Base-by-base conservation (phyloP, 2,329 filamentous ascomycete species). In the Sporothrix luriei region DNA sequence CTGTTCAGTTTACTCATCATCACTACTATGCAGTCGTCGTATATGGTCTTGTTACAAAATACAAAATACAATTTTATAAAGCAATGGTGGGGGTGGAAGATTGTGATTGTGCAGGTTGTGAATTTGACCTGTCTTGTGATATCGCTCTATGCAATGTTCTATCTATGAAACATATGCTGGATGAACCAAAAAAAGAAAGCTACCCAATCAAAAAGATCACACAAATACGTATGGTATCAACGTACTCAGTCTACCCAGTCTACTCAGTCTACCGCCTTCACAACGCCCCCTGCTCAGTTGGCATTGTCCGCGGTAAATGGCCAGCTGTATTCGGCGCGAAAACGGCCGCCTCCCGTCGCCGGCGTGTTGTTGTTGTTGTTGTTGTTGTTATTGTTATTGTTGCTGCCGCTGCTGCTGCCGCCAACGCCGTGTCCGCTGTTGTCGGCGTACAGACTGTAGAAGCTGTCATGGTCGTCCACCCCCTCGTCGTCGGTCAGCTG, bases 21-120 rank as follows among this genome's bases (percentile, higher is more conserved):
- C 54, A 57, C 54, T 57, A 57, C 29, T 57, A 57, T 38, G 19
- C 54, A 54, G 26, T 29, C 51, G 26, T 54, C 51, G n/a, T 49
- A 1, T 54, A 26, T 26, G 9, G 9, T 54, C n/a, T 54, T 13
- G 9, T 54, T 16, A 54, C 51, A 49, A 49, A 49, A 6, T 49
- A 49, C 48, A 49, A 49, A 49, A 49, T n/a, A n/a, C n/a, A 10
- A 49, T n/a, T n/a, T 49, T n/a, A 49, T 6, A 16, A 21, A 48
- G 6, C 16, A 48, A n/a, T 21, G 48, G 48, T 21, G 19, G 48
- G 43, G 2, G 14, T 16, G 3, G 5, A 3, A 48, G 43, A 46
- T 2, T n/a, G 6, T 49, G 48, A 9, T 49, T 6, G 5, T n/a
- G 16, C 4, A 16, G 9, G 40, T 43, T 11, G 40, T 43, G 33